These are phyloP conservation scores for Xerocomus minutiporus DNA, from an alignment of 1,284 basidiomycete species.

Conservation along the genomic window DNA sequence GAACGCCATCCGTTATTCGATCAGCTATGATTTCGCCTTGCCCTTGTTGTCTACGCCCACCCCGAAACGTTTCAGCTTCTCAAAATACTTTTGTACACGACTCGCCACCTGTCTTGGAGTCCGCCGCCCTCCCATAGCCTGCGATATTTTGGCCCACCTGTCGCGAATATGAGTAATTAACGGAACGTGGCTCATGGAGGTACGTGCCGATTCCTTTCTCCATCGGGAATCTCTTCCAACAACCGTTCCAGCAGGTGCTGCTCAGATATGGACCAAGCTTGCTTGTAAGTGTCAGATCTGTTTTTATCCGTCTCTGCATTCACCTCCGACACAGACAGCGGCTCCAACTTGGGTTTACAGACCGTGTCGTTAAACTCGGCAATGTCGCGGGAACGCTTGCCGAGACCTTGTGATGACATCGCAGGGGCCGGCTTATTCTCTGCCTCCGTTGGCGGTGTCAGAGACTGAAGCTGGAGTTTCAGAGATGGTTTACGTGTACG, in stretches of 20 bases:
- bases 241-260: conserved; percentile 70
- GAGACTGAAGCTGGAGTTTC: conserved; percentile 28
- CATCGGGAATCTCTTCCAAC: conserved; percentile 68
- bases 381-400: conserved; percentile 29
- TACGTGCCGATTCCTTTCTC: conserved; percentile 66
- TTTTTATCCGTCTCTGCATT: conserved; percentile 37
- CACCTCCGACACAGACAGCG: conserved; percentile 10
- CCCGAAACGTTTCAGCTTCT: conserved; percentile 73
- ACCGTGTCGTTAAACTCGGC: conserved; percentile 8
- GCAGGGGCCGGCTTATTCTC: conserved; percentile 10
- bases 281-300: conserved; percentile 69
- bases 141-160: conserved; percentile 76
- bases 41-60: conserved; percentile 40
- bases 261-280: conserved; percentile 68
- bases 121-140: conserved; percentile 68
- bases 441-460: conserved; percentile 10
- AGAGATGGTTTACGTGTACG: conserved; percentile 33
- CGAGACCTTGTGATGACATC: conserved; percentile 18
- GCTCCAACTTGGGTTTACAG: conserved; percentile 21
- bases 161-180: conserved; percentile 4
- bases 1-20: background rate
- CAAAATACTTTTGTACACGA: conserved; percentile 80
- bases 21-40: conserved; percentile 23
- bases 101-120: conserved; percentile 80
- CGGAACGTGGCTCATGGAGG: background rate